phyloP scores from a whole-genome alignment of 1,284 basidiomycete species.

The Sporisorium scitamineum region DNA sequence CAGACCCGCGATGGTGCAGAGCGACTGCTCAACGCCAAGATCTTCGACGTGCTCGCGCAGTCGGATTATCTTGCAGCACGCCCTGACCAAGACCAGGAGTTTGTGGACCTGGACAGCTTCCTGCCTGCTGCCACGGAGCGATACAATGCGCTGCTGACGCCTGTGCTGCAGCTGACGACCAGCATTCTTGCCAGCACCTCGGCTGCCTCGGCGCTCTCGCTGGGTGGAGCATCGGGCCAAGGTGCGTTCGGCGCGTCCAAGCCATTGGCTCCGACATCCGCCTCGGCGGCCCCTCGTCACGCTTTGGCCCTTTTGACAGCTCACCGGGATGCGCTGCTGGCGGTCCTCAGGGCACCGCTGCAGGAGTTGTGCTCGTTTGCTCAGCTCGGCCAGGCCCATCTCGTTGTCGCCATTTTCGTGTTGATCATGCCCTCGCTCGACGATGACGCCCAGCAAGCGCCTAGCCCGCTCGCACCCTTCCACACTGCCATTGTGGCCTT shows the following conservation, averaged over 20 bases:
- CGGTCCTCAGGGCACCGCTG: slow-evolving; percentile 80
- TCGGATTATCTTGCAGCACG: slow-evolving; percentile 88
- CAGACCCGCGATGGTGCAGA: slow-evolving; percentile 86
- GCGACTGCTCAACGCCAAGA: slow-evolving; percentile 81
- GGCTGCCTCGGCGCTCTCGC: slow-evolving; percentile 64
- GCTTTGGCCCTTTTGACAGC: slow-evolving; percentile 80
- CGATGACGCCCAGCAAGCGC: slow-evolving; percentile 77
- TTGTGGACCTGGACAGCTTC: slow-evolving; percentile 86
- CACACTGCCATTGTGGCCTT: slow-evolving; percentile 84
- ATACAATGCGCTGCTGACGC: slow-evolving; percentile 88
- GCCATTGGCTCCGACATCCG: slow-evolving; percentile 36
- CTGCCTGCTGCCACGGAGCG: slow-evolving; percentile 86
- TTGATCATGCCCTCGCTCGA: slow-evolving; percentile 78
- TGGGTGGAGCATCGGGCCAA: slow-evolving; percentile 72
- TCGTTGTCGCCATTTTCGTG: slow-evolving; percentile 79
- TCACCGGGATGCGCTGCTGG: slow-evolving; percentile 83
- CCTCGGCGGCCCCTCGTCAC: slow-evolving; percentile 70
- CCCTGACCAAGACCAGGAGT: slow-evolving; percentile 82
- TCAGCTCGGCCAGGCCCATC: slow-evolving; percentile 78
- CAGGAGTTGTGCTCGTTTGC: slow-evolving; percentile 76
- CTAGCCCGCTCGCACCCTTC: slow-evolving; percentile 72
- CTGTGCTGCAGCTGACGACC: slow-evolving; percentile 82
- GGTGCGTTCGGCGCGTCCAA: slow-evolving; percentile 35
- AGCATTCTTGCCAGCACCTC: slow-evolving; percentile 69
- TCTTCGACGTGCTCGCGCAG: slow-evolving; percentile 82